phyloP scores from a whole-genome alignment of 2,329 filamentous ascomycete genomes.

The Talaromyces islandicus region DNA sequence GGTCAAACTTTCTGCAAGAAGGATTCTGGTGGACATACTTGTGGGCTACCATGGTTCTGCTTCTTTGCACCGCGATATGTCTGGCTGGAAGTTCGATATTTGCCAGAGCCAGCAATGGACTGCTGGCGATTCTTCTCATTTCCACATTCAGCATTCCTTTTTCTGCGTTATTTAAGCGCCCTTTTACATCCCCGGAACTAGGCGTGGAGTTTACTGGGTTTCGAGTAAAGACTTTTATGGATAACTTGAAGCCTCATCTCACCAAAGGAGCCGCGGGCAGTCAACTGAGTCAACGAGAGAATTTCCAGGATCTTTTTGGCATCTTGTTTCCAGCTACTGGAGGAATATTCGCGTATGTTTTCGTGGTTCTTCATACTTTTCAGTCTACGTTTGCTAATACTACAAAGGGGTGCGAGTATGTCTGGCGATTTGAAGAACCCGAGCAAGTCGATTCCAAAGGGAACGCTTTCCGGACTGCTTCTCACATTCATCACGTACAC shows the following conservation, averaged over 20 bases:
- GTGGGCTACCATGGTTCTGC: constrained; percentile 64
- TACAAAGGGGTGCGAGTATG: constrained; percentile 69
- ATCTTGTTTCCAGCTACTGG: constrained; percentile 73
- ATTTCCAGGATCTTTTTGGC: constrained; percentile 76
- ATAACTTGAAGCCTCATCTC: constrained; percentile 66
- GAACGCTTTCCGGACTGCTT: constrained; percentile 71
- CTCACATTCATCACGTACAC: constrained; percentile 73
- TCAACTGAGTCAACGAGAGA: constrained; percentile 58
- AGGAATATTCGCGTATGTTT: constrained; percentile 50
- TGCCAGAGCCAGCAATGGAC: constrained; percentile 69
- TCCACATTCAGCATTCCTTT: constrained; percentile 76
- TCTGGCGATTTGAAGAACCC: constrained; percentile 78
- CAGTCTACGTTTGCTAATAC: constrained; percentile 35
- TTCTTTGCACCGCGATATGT: constrained; percentile 68
- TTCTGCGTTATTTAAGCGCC: constrained; percentile 62
- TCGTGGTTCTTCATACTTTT: neutral
- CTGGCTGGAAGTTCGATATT: constrained; percentile 76
- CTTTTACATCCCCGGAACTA: constrained; percentile 58
- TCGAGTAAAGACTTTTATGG: constrained; percentile 61
- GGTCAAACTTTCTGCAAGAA: constrained; percentile 57
- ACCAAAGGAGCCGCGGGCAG: constrained; percentile 58
- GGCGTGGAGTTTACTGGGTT: constrained; percentile 73
- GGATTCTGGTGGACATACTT: constrained; percentile 73
- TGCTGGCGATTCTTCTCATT: constrained; percentile 64
- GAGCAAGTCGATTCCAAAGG: constrained; percentile 75